Evolutionary conservation across 108 stramenopile species (phyloP).

Genomic region (Aureococcus anophagefferens): DNA sequence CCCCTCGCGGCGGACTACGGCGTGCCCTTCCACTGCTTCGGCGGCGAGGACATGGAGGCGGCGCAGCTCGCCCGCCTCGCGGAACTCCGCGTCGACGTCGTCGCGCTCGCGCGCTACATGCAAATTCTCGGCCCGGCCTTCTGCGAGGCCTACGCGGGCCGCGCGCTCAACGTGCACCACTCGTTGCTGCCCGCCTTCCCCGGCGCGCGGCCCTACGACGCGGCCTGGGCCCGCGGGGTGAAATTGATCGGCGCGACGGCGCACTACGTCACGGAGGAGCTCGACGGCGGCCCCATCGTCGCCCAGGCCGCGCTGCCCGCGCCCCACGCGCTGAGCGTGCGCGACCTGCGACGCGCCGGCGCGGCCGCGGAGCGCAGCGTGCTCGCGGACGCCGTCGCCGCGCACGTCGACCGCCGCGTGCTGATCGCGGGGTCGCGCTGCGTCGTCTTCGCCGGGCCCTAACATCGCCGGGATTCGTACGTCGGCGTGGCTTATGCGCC

Average conservation of each 20-base stretch:
- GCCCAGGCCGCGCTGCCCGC: constrained; percentile 46
- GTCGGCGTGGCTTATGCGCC: too few relatives aligned
- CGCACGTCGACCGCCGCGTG: too few relatives aligned
- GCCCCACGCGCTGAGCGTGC: too few relatives aligned
- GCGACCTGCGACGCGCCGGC: too few relatives aligned
- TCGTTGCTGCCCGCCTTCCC: constrained; percentile 71
- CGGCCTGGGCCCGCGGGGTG: constrained; percentile 67
- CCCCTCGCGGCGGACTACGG: too few relatives aligned
- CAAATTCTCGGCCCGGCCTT: constrained; percentile 58
- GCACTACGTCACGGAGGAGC: constrained; percentile 59
- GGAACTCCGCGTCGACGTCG: constrained; percentile 53
- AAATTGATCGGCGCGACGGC: constrained; percentile 75
- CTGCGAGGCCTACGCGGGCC: constrained; percentile 40
- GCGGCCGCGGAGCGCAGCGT: too few relatives aligned
- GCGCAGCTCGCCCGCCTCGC: constrained; percentile 61
- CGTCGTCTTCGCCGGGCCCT: too few relatives aligned
- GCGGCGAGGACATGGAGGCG: too few relatives aligned
- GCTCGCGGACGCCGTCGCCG: too few relatives aligned
- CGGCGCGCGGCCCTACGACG: constrained; percentile 59
- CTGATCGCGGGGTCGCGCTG: too few relatives aligned
- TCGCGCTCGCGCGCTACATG: constrained; percentile 74
- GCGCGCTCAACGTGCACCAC: constrained; percentile 78
- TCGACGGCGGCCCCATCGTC: constrained; percentile 73
- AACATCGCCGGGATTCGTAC: too few relatives aligned
- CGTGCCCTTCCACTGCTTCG: too few relatives aligned